Evolutionary conservation across 345 rosid genomes (phyloP), one percentile per base, ranked within the genome.

Genomic region (Sisymbrium altissimum): DNA sequence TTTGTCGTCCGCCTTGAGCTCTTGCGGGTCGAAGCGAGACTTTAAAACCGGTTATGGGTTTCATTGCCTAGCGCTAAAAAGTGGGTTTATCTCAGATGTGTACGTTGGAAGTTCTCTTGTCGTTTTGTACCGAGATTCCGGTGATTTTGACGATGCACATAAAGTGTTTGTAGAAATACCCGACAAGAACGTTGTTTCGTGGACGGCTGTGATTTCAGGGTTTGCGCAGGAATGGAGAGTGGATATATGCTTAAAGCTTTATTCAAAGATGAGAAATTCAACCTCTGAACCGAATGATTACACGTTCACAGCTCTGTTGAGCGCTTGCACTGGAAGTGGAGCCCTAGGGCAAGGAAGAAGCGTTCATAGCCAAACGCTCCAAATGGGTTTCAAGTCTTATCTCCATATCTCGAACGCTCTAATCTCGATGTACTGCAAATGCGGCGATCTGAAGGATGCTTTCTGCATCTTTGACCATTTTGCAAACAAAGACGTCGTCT

Each of bases 121-220:
- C 4, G 76, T 80, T 9, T 56, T 88, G 6, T 91, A 91, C 6
- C 2, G 87, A 6, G 87, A 75, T 71, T 87, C 85, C 9, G 74
- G 90, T 3, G 78, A 78, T 9, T 10, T 84, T 30, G 65, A 57
- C 0, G 48, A 45, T 63, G 97, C 96, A 2, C 77, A 71, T 59
- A 84, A 83, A 21, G 60, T 87, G 89, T 90, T 94, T 19, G 83
- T 80, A 1, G 97, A 89, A 94, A 91, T 89, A 88, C 88, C 97
- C 66, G 83, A 82, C 2, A 91, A 77, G 75, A 89, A 89, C 64
- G 93, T 87, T 1, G 96, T 94, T 43, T 83, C 90, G 0, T 94
- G 98, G 98, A 88, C 97, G 1, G 87, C 90, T 9, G 70, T 94
- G 39, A 89, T 91, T 72, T 81, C 93, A 45, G 98, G 88, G 40